Percentiles rank a stretch among this genome's conserved stretches.
phyloP scores from a whole-genome alignment of 2,329 filamentous ascomycete species.

The Aspergillus sp. region DNA sequence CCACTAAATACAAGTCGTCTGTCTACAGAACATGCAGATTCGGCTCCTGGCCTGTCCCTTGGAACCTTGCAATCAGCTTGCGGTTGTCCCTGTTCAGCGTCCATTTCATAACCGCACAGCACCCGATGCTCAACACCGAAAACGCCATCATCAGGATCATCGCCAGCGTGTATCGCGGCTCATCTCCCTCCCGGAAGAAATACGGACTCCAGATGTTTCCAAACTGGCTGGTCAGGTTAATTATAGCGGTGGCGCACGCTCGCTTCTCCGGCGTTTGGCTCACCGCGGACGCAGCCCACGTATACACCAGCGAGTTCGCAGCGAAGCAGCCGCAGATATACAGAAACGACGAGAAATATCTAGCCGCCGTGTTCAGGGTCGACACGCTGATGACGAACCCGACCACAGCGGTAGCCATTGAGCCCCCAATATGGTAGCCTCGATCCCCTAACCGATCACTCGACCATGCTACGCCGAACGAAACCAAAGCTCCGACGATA shows the following conservation, averaged over 20 bases:
- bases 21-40: background rate
- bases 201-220: conserved; percentile 45
- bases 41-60: background rate
- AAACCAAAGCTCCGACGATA: conserved; percentile 3
- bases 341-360: conserved; percentile 31
- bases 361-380: background rate
- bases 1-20: background rate
- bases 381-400: conserved; percentile 16
- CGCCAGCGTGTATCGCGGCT: conserved; percentile 29
- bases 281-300: conserved; percentile 36
- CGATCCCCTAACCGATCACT: conserved; percentile 16
- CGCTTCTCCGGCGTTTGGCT: conserved; percentile 41
- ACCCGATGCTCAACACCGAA: background rate
- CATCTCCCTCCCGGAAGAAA: conserved; percentile 27
- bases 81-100: background rate
- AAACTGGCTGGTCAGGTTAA: conserved; percentile 39
- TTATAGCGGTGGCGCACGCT: conserved; percentile 35
- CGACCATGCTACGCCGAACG: conserved; percentile 13
- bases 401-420: conserved; percentile 11
- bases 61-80: background rate
- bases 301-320: conserved; percentile 37
- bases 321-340: conserved; percentile 34
- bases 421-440: conserved; percentile 15
- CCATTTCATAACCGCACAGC: background rate
- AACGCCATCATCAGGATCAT: conserved; percentile 19